Conservation (phyloP, 2,329 filamentous ascomycete species). For the Tolypocladium ovalisporum region DNA sequence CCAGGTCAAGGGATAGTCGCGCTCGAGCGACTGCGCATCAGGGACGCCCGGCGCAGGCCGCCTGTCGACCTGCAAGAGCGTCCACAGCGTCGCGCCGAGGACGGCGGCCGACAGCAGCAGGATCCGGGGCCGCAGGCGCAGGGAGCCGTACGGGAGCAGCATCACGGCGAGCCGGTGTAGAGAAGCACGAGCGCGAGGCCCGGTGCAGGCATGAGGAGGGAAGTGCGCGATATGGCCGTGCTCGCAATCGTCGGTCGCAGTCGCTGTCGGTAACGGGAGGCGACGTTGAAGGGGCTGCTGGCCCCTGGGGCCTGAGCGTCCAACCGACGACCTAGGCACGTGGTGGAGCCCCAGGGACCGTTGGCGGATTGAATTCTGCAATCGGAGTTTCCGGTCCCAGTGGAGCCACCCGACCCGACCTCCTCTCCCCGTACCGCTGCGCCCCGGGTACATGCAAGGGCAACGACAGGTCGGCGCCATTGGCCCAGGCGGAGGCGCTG, state of each 20-base stretch:
- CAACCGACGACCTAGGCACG: not conserved
- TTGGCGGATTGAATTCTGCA: not conserved
- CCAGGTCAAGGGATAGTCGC: constrained; percentile 9
- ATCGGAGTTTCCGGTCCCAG: not conserved
- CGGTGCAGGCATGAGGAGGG: not conserved
- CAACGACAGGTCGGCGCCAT: not conserved
- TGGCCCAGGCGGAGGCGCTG: not conserved
- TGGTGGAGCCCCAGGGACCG: not conserved
- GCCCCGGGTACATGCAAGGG: not conserved
- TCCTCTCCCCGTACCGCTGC: not conserved
- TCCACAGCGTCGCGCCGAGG: constrained; percentile 3
- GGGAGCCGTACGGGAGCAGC: not conserved
- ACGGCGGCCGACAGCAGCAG: not conserved
- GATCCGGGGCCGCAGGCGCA: not conserved
- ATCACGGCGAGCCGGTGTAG: not conserved
- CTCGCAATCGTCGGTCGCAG: not conserved
- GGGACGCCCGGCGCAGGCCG: not conserved
- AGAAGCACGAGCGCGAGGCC: not conserved
- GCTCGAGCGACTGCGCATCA: not conserved
- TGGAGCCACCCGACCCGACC: too few species aligned
- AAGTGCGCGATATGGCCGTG: not conserved
- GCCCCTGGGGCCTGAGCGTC: not conserved
- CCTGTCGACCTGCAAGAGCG: not conserved
- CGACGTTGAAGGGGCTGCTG: not conserved
- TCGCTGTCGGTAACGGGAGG: not conserved